Percentiles rank a stretch among this genome's conserved stretches.
Evolutionary conservation across 306 rosid species (phyloP).

Genomic region (Luffa acutangula): DNA sequence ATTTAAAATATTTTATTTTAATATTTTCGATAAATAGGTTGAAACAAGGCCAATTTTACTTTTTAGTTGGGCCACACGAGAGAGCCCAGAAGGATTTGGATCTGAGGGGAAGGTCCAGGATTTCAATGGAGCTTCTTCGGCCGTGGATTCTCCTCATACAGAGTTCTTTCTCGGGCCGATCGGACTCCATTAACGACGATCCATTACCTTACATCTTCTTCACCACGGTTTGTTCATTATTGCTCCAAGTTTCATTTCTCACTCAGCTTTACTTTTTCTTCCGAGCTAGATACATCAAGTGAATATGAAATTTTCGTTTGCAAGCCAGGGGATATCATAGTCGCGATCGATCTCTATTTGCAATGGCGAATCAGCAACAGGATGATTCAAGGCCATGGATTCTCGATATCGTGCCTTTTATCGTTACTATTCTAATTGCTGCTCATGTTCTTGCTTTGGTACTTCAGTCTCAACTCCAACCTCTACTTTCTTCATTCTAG

Average conservation of each 20-base stretch:
- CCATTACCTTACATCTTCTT: not conserved
- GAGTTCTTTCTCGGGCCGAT: not conserved
- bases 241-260: not conserved
- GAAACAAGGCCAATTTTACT: not conserved
- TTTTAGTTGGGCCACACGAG: not conserved
- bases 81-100: not conserved
- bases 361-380: slow-evolving; percentile 44
- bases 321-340: not conserved
- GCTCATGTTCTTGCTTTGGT: slow-evolving; percentile 89
- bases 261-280: not conserved
- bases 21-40: not conserved
- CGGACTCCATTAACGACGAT: not conserved
- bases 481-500: not conserved
- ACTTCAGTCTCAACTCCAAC: not conserved
- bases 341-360: not conserved
- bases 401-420: slow-evolving; percentile 40
- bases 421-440: slow-evolving; percentile 54
- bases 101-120: not conserved
- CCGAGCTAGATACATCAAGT: not conserved
- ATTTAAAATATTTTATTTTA: not conserved
- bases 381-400: slow-evolving; percentile 57
- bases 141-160: not conserved
- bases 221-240: not conserved
- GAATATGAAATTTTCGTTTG: not conserved
- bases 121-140: not conserved